Evolutionary conservation across 768 basidiomycete species (phyloP).

Genomic region (Pisolithus tinctorius): DNA sequence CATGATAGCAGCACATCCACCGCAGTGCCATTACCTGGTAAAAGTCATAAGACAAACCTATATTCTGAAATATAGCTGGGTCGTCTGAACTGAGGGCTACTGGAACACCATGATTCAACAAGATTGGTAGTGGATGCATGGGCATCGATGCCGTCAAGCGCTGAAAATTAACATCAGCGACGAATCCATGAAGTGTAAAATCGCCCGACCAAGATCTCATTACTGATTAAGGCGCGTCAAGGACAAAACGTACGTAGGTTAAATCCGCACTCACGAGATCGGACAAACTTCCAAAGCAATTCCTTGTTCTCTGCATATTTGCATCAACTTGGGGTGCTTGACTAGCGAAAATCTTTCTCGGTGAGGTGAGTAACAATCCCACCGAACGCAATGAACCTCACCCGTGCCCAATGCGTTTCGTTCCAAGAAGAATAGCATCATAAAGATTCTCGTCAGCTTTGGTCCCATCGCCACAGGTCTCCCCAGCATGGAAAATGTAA

Average conservation of each 20-base stretch:
- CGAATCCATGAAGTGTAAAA: neutral
- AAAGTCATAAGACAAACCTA: constrained; percentile 74
- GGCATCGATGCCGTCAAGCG: constrained; percentile 75
- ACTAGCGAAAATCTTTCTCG: constrained; percentile 56
- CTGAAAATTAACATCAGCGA: constrained; percentile 25
- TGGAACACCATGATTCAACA: constrained; percentile 67
- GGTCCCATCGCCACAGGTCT: constrained; percentile 73
- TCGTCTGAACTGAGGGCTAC: constrained; percentile 72
- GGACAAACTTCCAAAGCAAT: constrained; percentile 75
- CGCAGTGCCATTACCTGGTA: constrained; percentile 46
- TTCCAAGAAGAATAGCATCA: constrained; percentile 72
- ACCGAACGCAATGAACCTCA: constrained; percentile 17
- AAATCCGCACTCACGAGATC: constrained; percentile 54
- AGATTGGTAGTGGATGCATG: constrained; percentile 67
- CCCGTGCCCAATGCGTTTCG: constrained; percentile 82
- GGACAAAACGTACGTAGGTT: neutral
- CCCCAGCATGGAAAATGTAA: constrained; percentile 76
- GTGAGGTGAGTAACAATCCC: neutral
- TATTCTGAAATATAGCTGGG: constrained; percentile 70
- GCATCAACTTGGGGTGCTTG: constrained; percentile 69
- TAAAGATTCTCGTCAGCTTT: constrained; percentile 66
- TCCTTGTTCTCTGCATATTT: constrained; percentile 53
- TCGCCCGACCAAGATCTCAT: constrained; percentile 59
- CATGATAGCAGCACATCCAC: neutral
- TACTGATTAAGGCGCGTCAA: constrained; percentile 32